Evolutionary conservation across 129 eudicot species (phyloP), one percentile per base, ranked within the genome.

Genomic region (Centella asiatica): DNA sequence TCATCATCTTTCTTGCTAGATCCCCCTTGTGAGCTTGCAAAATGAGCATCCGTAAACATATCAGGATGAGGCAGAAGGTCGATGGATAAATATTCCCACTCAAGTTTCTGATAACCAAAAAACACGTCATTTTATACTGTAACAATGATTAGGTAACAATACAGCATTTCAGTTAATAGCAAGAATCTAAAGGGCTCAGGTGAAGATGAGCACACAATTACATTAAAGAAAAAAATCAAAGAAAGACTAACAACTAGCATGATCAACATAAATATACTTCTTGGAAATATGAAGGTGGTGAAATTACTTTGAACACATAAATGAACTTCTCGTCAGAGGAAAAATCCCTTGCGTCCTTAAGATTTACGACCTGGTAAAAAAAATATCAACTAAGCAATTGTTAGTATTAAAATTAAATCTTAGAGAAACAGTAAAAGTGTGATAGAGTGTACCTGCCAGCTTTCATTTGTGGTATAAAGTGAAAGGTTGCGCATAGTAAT

Each of bases 51-150:
- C 64, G 45, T 34, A 73, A 92, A 92, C 99, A 87, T 92, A 79
- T 92, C 99, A 36, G 99, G 99, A 74, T 92, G 99, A 60, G 99
- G 99, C 62, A 87, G 85, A 71, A 92, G 90, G 78, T 92, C 99
- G 69, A 92, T 77, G 47, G 99, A 92, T 63, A 92, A 70, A 72
- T 75, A 76, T 73, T 85, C 95, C 99, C 99, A 92, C 76, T 87
- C 88, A 85, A 92, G 99, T 75, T 92, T 92, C 99, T 92, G 92
- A 61, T 47, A 25, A 75, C 67, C 70, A 71, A 67, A 58, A 63
- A 62, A 74, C 24, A 59, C n/a, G 64, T 32, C 48, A 69, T 68
- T 58, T 61, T 45, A 61, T 52, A 56, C 62, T 64, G 36, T 23
- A n/a, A 72, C 32, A 36, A 20, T 20, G 4, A 5, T n/a, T 17